These are phyloP conservation scores for Didymellaceae sp. DNA, from an alignment of 2,329 filamentous ascomycete species.

Conservation along the genomic window DNA sequence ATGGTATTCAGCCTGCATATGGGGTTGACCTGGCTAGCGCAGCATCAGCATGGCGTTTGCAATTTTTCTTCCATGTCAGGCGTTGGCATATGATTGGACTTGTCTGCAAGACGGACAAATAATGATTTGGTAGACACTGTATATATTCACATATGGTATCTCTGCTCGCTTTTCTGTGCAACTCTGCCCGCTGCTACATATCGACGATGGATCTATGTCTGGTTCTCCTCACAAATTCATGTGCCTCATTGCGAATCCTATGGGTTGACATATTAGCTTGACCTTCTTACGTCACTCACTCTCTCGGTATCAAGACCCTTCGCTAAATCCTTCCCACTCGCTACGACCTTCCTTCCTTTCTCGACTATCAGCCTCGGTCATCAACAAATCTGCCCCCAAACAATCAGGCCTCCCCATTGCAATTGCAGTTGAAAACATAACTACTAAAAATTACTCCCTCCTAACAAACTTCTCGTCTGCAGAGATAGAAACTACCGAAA, in stretches of 20 bases:
- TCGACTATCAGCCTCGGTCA: slow-evolving; percentile 10
- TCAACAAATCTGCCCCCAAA: slow-evolving; percentile 15
- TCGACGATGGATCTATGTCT: too few species aligned
- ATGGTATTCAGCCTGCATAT: slow-evolving; percentile 16
- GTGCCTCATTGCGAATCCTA: too few species aligned
- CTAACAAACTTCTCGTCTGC: not conserved
- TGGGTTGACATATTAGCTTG: too few species aligned
- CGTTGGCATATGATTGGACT: not conserved
- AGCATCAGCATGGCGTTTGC: slow-evolving; percentile 6
- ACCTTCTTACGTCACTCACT: not conserved
- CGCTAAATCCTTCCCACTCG: not conserved
- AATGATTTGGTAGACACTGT: slow-evolving; percentile 6
- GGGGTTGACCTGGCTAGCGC: not conserved
- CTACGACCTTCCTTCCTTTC: not conserved
- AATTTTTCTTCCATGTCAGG: not conserved
- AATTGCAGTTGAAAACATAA: too few species aligned
- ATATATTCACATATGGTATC: slow-evolving; percentile 13
- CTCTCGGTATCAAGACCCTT: not conserved
- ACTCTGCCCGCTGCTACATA: too few species aligned
- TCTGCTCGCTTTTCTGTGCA: too few species aligned
- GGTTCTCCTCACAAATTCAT: too few species aligned
- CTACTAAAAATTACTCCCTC: not conserved
- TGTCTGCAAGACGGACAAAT: not conserved
- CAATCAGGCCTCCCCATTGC: not conserved
- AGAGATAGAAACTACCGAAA: slow-evolving; percentile 3